Base-by-base conservation (phyloP, 2,329 filamentous ascomycete genomes). In the Talaromyces sp. region DNA sequence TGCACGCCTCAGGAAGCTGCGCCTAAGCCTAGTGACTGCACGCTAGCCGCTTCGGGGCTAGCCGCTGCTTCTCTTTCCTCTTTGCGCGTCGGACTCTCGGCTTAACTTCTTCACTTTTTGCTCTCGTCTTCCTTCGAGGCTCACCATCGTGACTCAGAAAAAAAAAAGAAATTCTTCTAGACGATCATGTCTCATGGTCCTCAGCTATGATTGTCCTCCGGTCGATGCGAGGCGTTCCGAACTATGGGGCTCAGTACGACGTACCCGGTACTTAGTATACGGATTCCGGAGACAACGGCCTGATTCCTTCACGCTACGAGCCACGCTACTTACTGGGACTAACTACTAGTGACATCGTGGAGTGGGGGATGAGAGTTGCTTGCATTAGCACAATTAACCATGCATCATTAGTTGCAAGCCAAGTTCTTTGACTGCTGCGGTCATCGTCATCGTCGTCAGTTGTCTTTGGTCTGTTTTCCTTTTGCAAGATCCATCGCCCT, bases 361-460 rank as follows among this genome's bases (percentile, higher is more conserved):
- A 48, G 43, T 56, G 54, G 54, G 31, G 33, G 45, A 46, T 25
- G 41, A 25, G 5, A 21, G 41, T 56, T 56, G 35, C 54, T 50
- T 50, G 54, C 54, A 56, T 56, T 56, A 56, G 54, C 35, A 33
- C 54, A 17, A 37, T 40, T 56, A 41, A 37, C 41, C 33, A 28
- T 56, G 43, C 53, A 37, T 22, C 31, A 11, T 43, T 55, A 55
- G 53, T 55, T 43, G 19, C 33, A 50, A 56, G 35, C 54, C 54
- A 56, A 56, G 54, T 56, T 36, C 54, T 48, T 40, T 56, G 53
- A 35, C 35, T 40, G 54, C 54, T 56, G 54, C 54, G 43, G 54
- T 39, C 33, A 21, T 52, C 48, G n/a, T 39, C 35, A 17, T 46
- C 25, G 9, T 35, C 52, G 31, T 48, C 21, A n/a, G 31, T 46